Conservation (phyloP, 257 asterid species). For the Fraxinus quadrangulata region DNA sequence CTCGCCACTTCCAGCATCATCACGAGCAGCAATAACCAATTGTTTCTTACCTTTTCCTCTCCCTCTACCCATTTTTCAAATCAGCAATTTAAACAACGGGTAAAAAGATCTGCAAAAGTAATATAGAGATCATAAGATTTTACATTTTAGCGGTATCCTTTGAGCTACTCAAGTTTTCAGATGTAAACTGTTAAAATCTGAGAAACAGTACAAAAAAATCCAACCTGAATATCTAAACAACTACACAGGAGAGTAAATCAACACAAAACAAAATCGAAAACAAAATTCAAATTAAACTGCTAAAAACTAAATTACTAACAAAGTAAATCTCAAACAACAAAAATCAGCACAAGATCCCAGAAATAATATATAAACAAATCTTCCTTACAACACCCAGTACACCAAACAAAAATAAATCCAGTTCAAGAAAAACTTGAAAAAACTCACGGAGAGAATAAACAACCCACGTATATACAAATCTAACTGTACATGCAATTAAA, state of each 20-base stretch:
- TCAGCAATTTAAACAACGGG: conserved; percentile 22
- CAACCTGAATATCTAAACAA: conserved; percentile 8
- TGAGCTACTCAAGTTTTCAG: conserved; percentile 13
- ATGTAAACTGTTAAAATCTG: not conserved
- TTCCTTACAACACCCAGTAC: not conserved
- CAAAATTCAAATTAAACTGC: too few relatives aligned
- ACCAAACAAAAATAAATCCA: conserved; percentile 22
- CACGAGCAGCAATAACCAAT: conserved; percentile 39
- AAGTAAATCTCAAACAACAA: conserved; percentile 12
- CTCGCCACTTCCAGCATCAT: conserved; percentile 62
- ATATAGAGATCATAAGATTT: conserved; percentile 12
- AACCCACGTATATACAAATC: conserved; percentile 2
- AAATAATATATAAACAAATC: conserved; percentile 16
- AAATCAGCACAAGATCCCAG: conserved; percentile 9
- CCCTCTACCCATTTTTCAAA: conserved; percentile 69
- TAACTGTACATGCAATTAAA: conserved; percentile 20
- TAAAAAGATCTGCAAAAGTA: conserved; percentile 37
- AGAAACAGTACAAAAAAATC: not conserved
- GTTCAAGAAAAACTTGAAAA: conserved; percentile 15
- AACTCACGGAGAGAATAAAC: conserved; percentile 26
- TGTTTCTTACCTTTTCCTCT: conserved; percentile 82
- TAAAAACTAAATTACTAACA: not conserved
- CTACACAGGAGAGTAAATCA: not conserved
- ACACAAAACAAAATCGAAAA: not conserved
- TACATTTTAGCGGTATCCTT: not conserved